phyloP scores from a whole-genome alignment of 208 protist genomes.

The Trypanosomatidae sp. region DNA sequence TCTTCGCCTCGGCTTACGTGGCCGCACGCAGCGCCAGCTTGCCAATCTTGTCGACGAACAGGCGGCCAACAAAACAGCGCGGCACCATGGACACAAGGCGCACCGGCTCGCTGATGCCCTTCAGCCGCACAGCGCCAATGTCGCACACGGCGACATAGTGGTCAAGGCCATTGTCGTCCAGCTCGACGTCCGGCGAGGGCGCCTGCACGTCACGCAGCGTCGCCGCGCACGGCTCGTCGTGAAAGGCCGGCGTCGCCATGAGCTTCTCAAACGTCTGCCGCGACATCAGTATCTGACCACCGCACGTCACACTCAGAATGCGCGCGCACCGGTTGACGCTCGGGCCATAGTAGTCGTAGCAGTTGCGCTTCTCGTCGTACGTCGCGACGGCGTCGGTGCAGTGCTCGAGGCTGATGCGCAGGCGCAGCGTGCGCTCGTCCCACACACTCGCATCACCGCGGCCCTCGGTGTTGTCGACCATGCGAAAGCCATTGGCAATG shows the following conservation, averaged over 20 bases:
- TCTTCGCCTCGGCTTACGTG: background rate
- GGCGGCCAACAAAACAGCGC: slow-evolving; percentile 21
- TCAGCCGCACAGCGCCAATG: slow-evolving; percentile 19
- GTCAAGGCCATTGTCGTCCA: slow-evolving; percentile 23
- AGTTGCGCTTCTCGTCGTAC: slow-evolving; percentile 45
- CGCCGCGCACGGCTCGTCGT: slow-evolving; percentile 32
- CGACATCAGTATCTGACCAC: slow-evolving; percentile 76
- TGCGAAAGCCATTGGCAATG: slow-evolving; percentile 41
- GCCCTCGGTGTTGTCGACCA: slow-evolving; percentile 42
- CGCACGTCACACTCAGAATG: slow-evolving; percentile 48
- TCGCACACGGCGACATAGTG: slow-evolving; percentile 47
- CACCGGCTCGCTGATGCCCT: slow-evolving; percentile 33
- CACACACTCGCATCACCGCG: slow-evolving; percentile 18
- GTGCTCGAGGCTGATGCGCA: slow-evolving; percentile 64
- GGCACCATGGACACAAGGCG: slow-evolving; percentile 52
- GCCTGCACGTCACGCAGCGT: slow-evolving; percentile 28
- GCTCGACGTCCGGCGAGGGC: slow-evolving; percentile 8
- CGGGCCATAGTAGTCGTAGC: slow-evolving; percentile 84
- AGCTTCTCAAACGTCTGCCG: slow-evolving; percentile 39
- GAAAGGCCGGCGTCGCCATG: slow-evolving; percentile 32
- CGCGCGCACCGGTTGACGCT: slow-evolving; percentile 79
- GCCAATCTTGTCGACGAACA: slow-evolving; percentile 31
- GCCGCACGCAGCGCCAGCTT: slow-evolving; percentile 1
- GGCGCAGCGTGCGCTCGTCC: slow-evolving; percentile 25
- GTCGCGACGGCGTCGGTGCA: slow-evolving; percentile 42